These are phyloP conservation scores for Henckelia pumila DNA, from an alignment of 257 asterid genomes.

Conservation along the genomic window DNA sequence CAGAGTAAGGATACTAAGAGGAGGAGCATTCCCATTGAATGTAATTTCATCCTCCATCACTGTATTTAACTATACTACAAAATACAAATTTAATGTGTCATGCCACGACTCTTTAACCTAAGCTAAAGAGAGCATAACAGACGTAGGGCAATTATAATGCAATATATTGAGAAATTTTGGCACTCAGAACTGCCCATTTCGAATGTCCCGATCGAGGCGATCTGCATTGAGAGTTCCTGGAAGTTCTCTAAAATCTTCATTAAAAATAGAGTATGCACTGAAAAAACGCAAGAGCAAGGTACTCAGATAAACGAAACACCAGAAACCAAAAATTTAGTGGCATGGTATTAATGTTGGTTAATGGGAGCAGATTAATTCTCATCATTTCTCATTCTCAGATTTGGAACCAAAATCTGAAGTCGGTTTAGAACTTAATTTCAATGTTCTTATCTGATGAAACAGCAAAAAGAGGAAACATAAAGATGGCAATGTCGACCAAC, in stretches of 20 bases:
- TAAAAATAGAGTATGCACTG: slow-evolving; percentile 96
- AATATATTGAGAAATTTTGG: background rate
- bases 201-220: slow-evolving; percentile 83
- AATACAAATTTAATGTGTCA: background rate
- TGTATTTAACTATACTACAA: background rate
- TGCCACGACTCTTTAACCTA: background rate
- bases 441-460: background rate
- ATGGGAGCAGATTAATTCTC: too few species aligned
- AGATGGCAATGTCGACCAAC: background rate
- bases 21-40: too few species aligned
- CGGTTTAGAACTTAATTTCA: background rate
- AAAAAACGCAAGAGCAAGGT: slow-evolving; percentile 25
- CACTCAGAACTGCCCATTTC: slow-evolving; percentile 70
- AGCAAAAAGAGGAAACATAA: background rate
- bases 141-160: background rate
- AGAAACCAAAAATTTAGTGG: too few species aligned
- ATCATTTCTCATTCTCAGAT: too few species aligned
- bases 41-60: too few species aligned
- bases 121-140: background rate
- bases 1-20: background rate
- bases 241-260: slow-evolving; percentile 86
- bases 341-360: too few species aligned
- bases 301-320: background rate
- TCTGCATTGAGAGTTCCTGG: slow-evolving; percentile 96
- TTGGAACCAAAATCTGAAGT: background rate